Evolutionary conservation across 805 yeast species (phyloP).

Genomic region (Komagataella kurtzmanii): DNA sequence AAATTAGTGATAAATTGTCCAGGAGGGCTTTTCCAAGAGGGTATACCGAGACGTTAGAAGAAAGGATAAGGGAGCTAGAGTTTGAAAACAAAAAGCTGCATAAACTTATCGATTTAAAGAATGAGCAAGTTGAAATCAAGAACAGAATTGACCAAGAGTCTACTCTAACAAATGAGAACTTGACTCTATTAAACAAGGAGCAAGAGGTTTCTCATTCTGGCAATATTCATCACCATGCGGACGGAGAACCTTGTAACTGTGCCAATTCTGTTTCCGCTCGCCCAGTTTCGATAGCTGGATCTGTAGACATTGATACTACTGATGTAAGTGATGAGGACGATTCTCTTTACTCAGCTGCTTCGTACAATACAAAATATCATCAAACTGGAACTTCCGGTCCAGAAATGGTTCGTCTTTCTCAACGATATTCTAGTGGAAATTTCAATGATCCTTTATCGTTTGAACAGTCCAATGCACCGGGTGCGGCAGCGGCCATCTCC

Average conservation of each 20-base stretch:
- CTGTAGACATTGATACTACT: slow-evolving; percentile 32
- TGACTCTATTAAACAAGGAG: slow-evolving; percentile 14
- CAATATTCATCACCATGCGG: slow-evolving; percentile 19
- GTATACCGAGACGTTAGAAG: slow-evolving; percentile 82
- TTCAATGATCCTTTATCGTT: slow-evolving; percentile 23
- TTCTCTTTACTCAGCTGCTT: slow-evolving; percentile 14
- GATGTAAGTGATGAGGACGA: slow-evolving; percentile 35
- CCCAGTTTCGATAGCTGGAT: slow-evolving; percentile 56
- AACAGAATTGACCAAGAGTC: slow-evolving; percentile 11
- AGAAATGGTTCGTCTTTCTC: slow-evolving; percentile 12
- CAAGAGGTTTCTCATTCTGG: slow-evolving; percentile 1
- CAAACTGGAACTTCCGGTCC: background rate
- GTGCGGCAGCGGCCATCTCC: slow-evolving; percentile 58
- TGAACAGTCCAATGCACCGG: slow-evolving; percentile 64
- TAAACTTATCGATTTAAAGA: slow-evolving; percentile 49
- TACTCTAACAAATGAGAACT: slow-evolving; percentile 16
- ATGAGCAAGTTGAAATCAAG: slow-evolving; percentile 40
- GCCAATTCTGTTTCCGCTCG: slow-evolving; percentile 45
- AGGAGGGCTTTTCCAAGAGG: slow-evolving; percentile 86
- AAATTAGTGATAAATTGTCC: slow-evolving; percentile 75
- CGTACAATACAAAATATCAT: slow-evolving; percentile 1
- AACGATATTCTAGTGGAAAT: slow-evolving; percentile 1
- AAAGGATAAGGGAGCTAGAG: slow-evolving; percentile 75
- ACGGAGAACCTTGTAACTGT: slow-evolving; percentile 40
- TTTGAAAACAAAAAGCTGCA: slow-evolving; percentile 61